Conservation (phyloP, 2,329 filamentous ascomycete species). For the Sclerotinia spermophila region DNA sequence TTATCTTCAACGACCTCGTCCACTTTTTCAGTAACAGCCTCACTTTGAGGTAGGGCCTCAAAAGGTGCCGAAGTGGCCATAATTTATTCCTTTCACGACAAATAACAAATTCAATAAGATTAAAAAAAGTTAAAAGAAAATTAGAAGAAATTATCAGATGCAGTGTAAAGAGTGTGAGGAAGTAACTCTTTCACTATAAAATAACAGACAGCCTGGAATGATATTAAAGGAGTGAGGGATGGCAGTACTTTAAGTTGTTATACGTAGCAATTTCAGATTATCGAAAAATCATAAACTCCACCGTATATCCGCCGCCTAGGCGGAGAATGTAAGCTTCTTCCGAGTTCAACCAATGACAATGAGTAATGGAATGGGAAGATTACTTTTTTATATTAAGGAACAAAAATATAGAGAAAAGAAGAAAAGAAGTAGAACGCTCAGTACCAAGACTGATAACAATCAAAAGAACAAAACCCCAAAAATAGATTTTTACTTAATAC, state of each 20-base stretch:
- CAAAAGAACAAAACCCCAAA: too few species aligned
- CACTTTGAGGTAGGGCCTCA: conserved; percentile 20
- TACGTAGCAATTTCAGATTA: not conserved
- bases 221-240: not conserved
- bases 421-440: too few species aligned
- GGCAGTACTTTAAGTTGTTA: not conserved
- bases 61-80: conserved; percentile 24
- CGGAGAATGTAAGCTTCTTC: conserved; percentile 1
- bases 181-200: not conserved
- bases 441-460: too few species aligned
- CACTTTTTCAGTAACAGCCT: conserved; percentile 13
- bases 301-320: not conserved
- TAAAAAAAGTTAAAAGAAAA: not conserved
- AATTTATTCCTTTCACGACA: not conserved
- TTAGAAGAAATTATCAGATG: too few species aligned
- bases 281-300: not conserved
- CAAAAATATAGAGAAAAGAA: not conserved
- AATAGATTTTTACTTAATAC: too few species aligned
- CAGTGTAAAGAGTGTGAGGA: not conserved
- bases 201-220: too few species aligned
- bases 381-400: not conserved
- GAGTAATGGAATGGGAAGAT: not conserved
- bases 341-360: not conserved
- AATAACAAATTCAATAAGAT: not conserved
- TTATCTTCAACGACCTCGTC: conserved; percentile 13